phyloP scores from a whole-genome alignment of 768 basidiomycete species.

The Auricularia sp. region DNA sequence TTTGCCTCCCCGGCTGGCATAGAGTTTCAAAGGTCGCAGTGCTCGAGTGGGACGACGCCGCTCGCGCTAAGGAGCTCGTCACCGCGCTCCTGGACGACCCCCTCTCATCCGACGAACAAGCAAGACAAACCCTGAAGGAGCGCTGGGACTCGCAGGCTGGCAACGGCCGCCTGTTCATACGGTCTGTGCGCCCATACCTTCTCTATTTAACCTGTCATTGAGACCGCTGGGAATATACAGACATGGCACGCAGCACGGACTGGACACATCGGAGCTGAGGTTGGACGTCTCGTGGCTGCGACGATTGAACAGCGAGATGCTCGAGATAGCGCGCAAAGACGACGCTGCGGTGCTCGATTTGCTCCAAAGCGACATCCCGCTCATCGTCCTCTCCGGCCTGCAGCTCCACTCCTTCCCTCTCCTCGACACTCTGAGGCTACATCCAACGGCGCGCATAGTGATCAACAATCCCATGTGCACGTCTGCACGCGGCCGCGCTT shows the following conservation, averaged over 20 bases:
- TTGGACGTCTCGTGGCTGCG: conserved; percentile 1
- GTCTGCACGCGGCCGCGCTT: not conserved
- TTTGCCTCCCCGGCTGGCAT: not conserved
- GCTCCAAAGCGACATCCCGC: conserved; percentile 8
- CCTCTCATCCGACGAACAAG: conserved; percentile 41
- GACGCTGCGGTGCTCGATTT: not conserved
- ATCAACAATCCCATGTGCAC: conserved; percentile 21
- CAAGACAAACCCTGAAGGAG: not conserved
- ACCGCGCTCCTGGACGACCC: conserved; percentile 65
- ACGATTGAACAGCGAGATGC: conserved; percentile 3
- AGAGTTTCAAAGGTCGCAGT: conserved; percentile 30
- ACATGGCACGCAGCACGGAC: not conserved
- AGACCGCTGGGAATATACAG: not conserved
- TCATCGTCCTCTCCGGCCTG: conserved; percentile 11
- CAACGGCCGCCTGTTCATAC: conserved; percentile 1
- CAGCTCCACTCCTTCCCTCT: conserved; percentile 11
- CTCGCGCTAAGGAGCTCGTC: conserved; percentile 47
- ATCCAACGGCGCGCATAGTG: conserved; percentile 20
- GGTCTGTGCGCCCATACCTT: not conserved
- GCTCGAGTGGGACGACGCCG: conserved; percentile 43
- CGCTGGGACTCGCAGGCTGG: conserved; percentile 36
- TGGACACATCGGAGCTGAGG: not conserved
- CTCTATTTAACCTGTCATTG: too few relatives aligned
- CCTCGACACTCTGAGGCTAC: conserved; percentile 16
- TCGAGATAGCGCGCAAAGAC: conserved; percentile 4